Evolutionary conservation across 345 rosid genomes (phyloP), one percentile per base, ranked within the genome.

Genomic region (Cardamine chenopodiifolia): DNA sequence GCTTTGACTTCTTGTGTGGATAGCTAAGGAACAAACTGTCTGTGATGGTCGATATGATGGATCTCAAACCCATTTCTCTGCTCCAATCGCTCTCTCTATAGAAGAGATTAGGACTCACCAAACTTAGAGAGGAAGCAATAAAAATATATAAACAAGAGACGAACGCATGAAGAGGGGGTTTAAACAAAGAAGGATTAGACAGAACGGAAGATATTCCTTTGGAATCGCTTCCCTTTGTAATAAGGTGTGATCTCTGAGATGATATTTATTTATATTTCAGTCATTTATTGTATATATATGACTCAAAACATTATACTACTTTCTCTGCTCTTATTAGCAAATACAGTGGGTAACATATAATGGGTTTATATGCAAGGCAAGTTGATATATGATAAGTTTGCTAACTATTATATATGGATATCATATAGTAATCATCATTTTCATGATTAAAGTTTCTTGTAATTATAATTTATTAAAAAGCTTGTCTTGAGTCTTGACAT

Each of bases 21-120:
- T 81, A 76, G 64, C 79, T 79, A 71, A 65, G 72, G 82, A 85
- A 89, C 86, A 84, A 81, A 78, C 83, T 82, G 81, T 81, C 83
- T 3, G 85, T 72, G 39, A 90, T 68, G 73, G 90, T 79, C 4
- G 93, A 87, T 70, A 85, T 37, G 50, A 90, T 70, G 56, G 87
- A 83, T 7, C 79, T 74, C 69, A 85, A 85, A 8, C 89, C 82
- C 82, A 77, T 85, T 19, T 72, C 53, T 28, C 80, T 85, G 66
- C 68, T 52, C 54, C 15, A 49, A 53, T 47, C 69, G 29, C 70
- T 66, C 75, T 59, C 64, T 66, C 8, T 37, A 37, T 76, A n/a
- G 25, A 66, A 47, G 76, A 70, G 32, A 58, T 35, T 69, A 53
- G 40, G 40, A 54, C 58, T 68, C 65, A 55, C 17, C 11, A 44